These are phyloP conservation scores for Tetracladium marchalianum DNA, from an alignment of 495 filamentous ascomycete genomes.

Conservation along the genomic window DNA sequence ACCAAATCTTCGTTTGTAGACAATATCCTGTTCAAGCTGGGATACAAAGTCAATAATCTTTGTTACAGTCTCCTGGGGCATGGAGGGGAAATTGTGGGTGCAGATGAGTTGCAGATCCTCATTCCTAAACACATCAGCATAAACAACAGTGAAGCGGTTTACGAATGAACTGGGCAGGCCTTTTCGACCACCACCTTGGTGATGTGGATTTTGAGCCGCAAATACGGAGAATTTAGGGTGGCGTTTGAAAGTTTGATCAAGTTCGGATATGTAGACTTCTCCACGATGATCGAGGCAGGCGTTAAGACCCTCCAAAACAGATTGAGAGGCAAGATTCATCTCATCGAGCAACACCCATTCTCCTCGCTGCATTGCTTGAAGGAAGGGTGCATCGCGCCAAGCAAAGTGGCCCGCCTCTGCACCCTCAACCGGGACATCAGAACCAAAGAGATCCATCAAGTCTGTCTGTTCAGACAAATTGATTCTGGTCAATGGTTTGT, in stretches of 20 bases:
- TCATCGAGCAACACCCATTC: slow-evolving; percentile 96
- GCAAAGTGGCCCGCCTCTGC: slow-evolving; percentile 77
- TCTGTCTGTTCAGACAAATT: slow-evolving; percentile 98
- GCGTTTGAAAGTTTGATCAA: slow-evolving; percentile 84
- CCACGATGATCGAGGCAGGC: slow-evolving; percentile 96
- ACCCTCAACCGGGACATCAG: slow-evolving; percentile 89
- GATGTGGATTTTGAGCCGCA: slow-evolving; percentile 94
- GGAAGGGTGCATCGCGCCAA: slow-evolving; percentile 92
- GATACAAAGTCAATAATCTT: slow-evolving; percentile 75
- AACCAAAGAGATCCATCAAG: slow-evolving; percentile 93
- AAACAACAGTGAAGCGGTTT: slow-evolving; percentile 96
- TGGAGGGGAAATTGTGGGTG: slow-evolving; percentile 57
- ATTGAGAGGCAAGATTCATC: slow-evolving; percentile 98
- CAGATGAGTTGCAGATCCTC: slow-evolving; percentile 79
- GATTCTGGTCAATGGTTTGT: slow-evolving; percentile 77
- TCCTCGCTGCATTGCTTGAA: slow-evolving; percentile 90
- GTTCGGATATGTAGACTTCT: slow-evolving; percentile 88
- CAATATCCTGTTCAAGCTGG: slow-evolving; percentile 58
- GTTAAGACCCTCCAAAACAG: slow-evolving; percentile 93
- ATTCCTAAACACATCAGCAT: slow-evolving; percentile 77
- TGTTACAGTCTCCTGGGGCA: slow-evolving; percentile 42
- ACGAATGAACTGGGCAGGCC: slow-evolving; percentile 93
- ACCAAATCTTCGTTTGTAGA: slow-evolving; percentile 55
- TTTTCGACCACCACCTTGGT: slow-evolving; percentile 93
- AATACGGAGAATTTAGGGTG: slow-evolving; percentile 88